A percentile compares a stretch with the other conserved stretches of the same genome.
Evolutionary conservation across 352 stramenopile genomes (phyloP).

Genomic region (Globisporangium middletonii): DNA sequence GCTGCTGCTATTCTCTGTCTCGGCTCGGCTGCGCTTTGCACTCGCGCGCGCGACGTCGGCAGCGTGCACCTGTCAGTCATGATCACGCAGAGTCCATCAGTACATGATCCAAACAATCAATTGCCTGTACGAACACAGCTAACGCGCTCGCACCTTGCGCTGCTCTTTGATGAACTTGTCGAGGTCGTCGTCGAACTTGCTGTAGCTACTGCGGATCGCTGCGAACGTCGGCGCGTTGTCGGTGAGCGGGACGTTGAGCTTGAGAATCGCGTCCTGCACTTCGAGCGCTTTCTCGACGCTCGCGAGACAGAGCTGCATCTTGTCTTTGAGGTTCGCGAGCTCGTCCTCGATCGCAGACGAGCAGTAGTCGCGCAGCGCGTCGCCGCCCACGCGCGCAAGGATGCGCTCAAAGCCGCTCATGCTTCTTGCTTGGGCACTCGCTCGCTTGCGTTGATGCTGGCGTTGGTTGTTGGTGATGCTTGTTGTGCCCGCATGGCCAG

Average conservation of each 20-base stretch:
- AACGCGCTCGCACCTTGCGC: slow-evolving; percentile 20
- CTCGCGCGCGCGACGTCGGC: slow-evolving; percentile 5
- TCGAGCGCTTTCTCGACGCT: slow-evolving; percentile 52
- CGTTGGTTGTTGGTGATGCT: no score
- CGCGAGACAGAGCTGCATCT: slow-evolving; percentile 51
- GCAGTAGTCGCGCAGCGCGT: slow-evolving; percentile 68
- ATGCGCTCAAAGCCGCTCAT: slow-evolving; percentile 79
- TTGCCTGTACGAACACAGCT: background rate
- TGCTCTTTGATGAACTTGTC: slow-evolving; percentile 52
- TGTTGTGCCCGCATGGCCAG: background rate
- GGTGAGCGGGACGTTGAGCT: slow-evolving; percentile 55
- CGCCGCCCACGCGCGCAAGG: slow-evolving; percentile 53
- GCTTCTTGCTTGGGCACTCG: background rate
- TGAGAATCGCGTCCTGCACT: slow-evolving; percentile 54
- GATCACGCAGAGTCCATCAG: no score
- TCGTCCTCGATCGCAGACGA: slow-evolving; percentile 75
- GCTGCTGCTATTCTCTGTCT: slow-evolving; percentile 15
- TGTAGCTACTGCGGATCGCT: slow-evolving; percentile 50
- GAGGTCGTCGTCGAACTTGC: slow-evolving; percentile 39
- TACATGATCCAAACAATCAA: no score
- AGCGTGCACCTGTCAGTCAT: no score
- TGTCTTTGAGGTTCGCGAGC: slow-evolving; percentile 45
- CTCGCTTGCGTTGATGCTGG: no score
- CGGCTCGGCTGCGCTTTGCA: slow-evolving; percentile 7
- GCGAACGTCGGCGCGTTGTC: slow-evolving; percentile 46